Base-by-base conservation (phyloP, 148 eudicot species). In the Cornus suecica region DNA sequence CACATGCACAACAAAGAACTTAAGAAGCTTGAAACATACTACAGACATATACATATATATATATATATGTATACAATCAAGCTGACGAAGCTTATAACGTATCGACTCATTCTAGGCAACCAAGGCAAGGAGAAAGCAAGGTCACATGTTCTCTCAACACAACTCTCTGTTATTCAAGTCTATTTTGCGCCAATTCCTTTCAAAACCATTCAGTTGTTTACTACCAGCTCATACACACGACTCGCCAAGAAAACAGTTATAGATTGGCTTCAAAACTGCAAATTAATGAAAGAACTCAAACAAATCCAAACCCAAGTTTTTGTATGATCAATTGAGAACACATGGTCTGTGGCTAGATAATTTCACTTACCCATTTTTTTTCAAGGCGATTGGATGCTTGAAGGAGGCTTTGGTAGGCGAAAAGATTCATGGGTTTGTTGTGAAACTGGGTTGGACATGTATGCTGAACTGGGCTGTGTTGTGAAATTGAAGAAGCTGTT, bases 371-470 rank as follows among this genome's bases (percentile, higher is more conserved):
- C 77, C 77, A 32, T 79, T 66, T 67, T 67, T 73, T 13, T 58
- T 73, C 34, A 79, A 67, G 67, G 73, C 77, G 61, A 73, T 67
- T n/a, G 77, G 68, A 58, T 31, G 31, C 23, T 73, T 78, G 68
- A 28, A 14, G 51, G 69, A 73, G 13, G 77, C 58, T 79, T 41
- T 27, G 5, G 27, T 27, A 5, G 73, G 81, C 18, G 27, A 26
- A 37, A 67, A 79, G 63, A 23, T 79, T 72, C 72, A 78, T 67
- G 81, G 76, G 77, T 79, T 60, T 73, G 81, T 60, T 10, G 64
- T 79, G 10, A 79, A 78, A n/a, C n/a, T n/a, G n/a, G n/a, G n/a
- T n/a, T 72, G 81, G 68, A 78, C 65, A 73, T 78, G 81, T 73
- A 78, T 58, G 67, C 60, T 15, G 68, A 73, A 41, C 58, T 52